Conservation (phyloP, 2,329 filamentous ascomycete species). For the Neonectria faginata region DNA sequence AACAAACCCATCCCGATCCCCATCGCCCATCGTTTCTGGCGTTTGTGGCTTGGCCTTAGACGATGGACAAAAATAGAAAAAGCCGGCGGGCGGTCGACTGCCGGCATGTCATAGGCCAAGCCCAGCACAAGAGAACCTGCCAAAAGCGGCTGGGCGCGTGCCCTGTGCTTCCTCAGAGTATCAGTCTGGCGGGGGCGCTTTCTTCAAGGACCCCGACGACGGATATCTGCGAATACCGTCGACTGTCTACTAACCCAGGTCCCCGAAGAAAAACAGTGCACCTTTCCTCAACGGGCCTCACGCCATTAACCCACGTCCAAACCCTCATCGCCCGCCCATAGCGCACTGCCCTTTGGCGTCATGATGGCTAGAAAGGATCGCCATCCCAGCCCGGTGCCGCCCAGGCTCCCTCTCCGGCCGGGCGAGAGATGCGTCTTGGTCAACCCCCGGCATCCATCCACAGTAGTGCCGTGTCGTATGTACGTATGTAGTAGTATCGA, state of each 20-base stretch:
- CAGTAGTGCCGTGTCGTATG: neutral
- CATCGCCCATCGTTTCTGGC: neutral
- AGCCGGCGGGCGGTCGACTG: neutral
- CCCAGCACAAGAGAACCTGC: too few species aligned
- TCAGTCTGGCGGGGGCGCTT: too few species aligned
- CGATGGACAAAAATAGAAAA: neutral
- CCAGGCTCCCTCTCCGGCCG: neutral
- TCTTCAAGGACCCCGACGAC: neutral
- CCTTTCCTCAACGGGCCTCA: too few species aligned
- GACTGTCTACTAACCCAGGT: neutral
- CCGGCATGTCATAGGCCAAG: too few species aligned
- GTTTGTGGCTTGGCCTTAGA: neutral
- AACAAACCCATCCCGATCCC: neutral
- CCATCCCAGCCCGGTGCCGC: neutral
- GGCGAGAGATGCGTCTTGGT: neutral
- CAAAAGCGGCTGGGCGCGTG: too few species aligned
- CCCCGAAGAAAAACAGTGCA: neutral
- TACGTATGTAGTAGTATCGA: neutral
- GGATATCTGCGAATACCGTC: neutral
- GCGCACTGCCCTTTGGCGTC: neutral
- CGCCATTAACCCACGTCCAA: too few species aligned
- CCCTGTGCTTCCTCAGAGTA: too few species aligned
- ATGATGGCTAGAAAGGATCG: neutral
- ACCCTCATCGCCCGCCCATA: too few species aligned
- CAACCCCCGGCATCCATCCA: neutral